Conservation (phyloP, 163 green algal genomes). For the Scenedesmus sp. region DNA sequence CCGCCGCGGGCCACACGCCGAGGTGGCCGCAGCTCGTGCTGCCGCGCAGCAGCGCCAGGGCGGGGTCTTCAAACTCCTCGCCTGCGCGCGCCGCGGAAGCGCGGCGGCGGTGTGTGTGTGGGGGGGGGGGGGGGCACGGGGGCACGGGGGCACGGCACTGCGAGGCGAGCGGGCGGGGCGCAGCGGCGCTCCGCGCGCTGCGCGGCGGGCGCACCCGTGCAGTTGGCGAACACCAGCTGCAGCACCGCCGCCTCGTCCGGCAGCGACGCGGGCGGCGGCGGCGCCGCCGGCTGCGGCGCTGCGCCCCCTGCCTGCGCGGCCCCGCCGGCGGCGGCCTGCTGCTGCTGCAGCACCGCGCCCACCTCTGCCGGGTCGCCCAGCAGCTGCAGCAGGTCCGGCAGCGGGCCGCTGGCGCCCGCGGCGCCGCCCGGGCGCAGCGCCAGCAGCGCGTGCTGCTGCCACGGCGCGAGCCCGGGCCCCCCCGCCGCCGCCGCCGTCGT, state of each 20-base stretch:
- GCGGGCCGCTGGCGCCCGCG: not conserved
- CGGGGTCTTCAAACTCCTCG: constrained; percentile 43
- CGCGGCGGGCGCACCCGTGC: constrained; percentile 34
- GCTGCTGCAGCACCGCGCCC: not conserved
- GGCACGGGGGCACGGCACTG: too few species aligned
- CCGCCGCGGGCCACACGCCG: constrained; percentile 43
- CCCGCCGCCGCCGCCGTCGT: too few species aligned
- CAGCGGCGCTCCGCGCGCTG: too few species aligned
- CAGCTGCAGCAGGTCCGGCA: constrained; percentile 3
- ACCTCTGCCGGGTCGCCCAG: constrained; percentile 9
- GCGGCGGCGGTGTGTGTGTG: too few species aligned
- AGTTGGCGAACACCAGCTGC: constrained; percentile 38
- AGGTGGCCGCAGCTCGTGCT: constrained; percentile 39
- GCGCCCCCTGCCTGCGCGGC: constrained; percentile 33
- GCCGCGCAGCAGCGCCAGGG: constrained; percentile 34
- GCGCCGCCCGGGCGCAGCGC: constrained; percentile 7
- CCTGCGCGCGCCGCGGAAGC: too few species aligned
- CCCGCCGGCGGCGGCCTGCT: not conserved
- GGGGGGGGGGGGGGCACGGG: too few species aligned
- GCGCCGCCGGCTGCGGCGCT: not conserved
- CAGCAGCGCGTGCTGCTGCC: constrained; percentile 40
- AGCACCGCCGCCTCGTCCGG: not conserved
- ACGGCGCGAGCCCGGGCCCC: not conserved
- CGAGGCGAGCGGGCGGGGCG: too few species aligned
- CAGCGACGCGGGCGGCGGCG: not conserved